A percentile compares a stretch with the other conserved stretches of the same genome.
phyloP scores from a whole-genome alignment of 805 yeast species.

The Kodamaea hsintzibuensis region DNA sequence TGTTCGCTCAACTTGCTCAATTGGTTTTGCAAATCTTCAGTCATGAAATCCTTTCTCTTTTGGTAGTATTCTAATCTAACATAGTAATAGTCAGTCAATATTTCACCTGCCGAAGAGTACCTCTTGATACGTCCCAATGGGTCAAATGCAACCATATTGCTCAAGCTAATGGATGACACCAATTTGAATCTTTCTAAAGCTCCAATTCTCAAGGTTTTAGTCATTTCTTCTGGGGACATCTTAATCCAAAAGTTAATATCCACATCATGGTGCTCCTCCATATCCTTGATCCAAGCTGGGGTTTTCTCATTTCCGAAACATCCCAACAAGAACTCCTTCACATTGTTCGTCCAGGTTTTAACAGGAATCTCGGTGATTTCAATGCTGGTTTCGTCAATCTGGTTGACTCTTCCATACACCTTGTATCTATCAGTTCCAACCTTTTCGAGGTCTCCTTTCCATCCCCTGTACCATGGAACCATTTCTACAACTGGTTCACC shows the following conservation, averaged over 20 bases:
- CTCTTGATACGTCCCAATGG: conserved; percentile 82
- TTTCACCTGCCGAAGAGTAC: conserved; percentile 74
- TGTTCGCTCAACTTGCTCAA: conserved; percentile 76
- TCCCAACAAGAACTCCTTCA: conserved; percentile 79
- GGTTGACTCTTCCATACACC: conserved; percentile 78
- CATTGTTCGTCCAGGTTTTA: conserved; percentile 86
- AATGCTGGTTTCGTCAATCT: conserved; percentile 72
- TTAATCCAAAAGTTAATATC: conserved; percentile 79
- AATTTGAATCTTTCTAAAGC: conserved; percentile 83
- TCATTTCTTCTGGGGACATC: conserved; percentile 79
- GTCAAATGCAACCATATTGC: conserved; percentile 96
- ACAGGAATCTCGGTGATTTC: conserved; percentile 94
- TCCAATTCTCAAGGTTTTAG: conserved; percentile 70
- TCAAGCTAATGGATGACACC: conserved; percentile 61
- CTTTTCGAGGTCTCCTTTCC: conserved; percentile 82
- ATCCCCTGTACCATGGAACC: conserved; percentile 94
- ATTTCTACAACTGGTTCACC: conserved; percentile 70
- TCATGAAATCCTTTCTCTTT: conserved; percentile 80
- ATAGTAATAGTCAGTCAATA: conserved; percentile 79
- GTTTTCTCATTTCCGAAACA: conserved; percentile 79
- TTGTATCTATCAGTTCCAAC: conserved; percentile 67
- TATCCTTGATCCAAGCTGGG: conserved; percentile 86
- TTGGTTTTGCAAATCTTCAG: conserved; percentile 67
- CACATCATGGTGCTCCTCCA: conserved; percentile 90
- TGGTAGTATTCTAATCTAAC: conserved; percentile 89